phyloP scores from a whole-genome alignment of 345 rosid species.

The Rhizophora mangle region DNA sequence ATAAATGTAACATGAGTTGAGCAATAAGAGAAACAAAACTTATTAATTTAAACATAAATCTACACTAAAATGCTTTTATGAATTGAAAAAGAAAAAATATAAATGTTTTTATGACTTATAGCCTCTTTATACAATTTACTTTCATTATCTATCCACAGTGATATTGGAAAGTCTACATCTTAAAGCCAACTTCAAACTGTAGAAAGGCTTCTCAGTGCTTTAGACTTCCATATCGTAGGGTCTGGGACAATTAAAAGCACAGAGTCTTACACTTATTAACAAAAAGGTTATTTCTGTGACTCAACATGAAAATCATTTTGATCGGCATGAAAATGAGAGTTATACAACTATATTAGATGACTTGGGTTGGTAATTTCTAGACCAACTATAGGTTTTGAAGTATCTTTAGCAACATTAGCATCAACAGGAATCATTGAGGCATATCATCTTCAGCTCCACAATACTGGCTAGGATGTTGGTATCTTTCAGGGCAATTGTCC shows the following conservation, averaged over 20 bases:
- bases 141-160: slow-evolving; percentile 9
- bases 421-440: slow-evolving; percentile 47
- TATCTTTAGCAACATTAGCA: slow-evolving; percentile 5
- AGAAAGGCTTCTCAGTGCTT: too few relatives aligned
- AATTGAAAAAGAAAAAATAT: neutral
- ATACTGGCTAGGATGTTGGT: slow-evolving; percentile 46
- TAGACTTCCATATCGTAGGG: too few relatives aligned
- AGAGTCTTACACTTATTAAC: too few relatives aligned
- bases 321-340: neutral
- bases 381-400: neutral
- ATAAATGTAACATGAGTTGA: neutral
- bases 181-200: slow-evolving; percentile 6
- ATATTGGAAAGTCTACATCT: slow-evolving; percentile 3
- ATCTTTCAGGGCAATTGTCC: slow-evolving; percentile 42
- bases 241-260: too few relatives aligned
- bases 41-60: neutral
- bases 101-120: neutral
- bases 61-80: too few relatives aligned
- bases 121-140: neutral
- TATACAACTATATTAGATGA: neutral
- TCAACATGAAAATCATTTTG: too few relatives aligned
- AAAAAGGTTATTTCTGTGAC: too few relatives aligned
- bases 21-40: too few relatives aligned
- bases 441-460: slow-evolving; percentile 70
- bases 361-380: neutral